Evolutionary conservation across 179 eudicot species (phyloP), one percentile per base, ranked within the genome.

Genomic region (Kewa caespitosa): DNA sequence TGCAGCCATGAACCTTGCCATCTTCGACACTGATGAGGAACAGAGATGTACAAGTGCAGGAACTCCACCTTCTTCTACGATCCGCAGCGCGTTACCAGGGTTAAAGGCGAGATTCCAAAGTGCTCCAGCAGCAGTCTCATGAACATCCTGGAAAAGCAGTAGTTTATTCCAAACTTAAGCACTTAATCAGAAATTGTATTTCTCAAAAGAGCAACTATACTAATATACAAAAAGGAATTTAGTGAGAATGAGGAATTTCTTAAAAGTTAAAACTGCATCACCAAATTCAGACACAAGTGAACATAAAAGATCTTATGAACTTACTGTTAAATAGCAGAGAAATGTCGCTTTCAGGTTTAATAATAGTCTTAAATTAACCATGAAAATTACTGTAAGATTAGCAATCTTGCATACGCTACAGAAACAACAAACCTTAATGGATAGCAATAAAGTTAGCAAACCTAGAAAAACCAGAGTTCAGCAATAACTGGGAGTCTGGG

Each of bases 61-160:
- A 83, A 95, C 98, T 30, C 99, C 98, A 27, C 92, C 96, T 83
- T 91, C 98, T 79, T 95, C 99, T 50, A 93, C 99, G 74, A 95
- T 95, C 22, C 94, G 92, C 59, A 91, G 84, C 63, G 99, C 98
- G 82, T 95, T 95, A 46, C 97, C 97, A 41, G 97, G 90, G 67
- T 91, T 91, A 55, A 91, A 95, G 50, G 99, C 93, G 67, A 95
- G 98, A 84, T 95, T 95, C 99, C 97, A 95, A 77, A 95, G 96
- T 71, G 99, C 99, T 81, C 99, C 99, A 79, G 97, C 98, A 73
- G 99, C 99, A 72, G 99, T 93, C 83, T 95, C 99, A 43, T 95
- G 98, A 69, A 95, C 98, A 81, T 95, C 98, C 99, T 95, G 85
- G 57, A 76, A 70, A 64, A 80, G 38, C 36, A 32, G 15, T 20